phyloP scores from a whole-genome alignment of 2,329 filamentous ascomycete genomes.

The Paecilomyces niveus region DNA sequence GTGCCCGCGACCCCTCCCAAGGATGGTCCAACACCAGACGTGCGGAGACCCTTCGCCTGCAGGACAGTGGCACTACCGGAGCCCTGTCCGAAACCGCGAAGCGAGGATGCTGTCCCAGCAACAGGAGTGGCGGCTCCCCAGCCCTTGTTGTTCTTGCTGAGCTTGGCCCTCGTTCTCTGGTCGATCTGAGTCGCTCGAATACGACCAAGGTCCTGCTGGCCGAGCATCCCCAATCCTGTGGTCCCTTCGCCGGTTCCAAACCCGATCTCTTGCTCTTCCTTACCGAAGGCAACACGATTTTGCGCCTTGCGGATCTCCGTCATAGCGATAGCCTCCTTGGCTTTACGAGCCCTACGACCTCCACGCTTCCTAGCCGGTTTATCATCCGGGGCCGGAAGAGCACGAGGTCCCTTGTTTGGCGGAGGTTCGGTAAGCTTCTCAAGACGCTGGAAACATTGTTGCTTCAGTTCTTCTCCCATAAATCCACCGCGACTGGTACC shows the following conservation, averaged over 20 bases:
- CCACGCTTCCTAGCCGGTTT: constrained; percentile 91
- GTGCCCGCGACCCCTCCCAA: constrained; percentile 62
- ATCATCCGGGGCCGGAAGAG: constrained; percentile 87
- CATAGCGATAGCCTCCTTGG: constrained; percentile 95
- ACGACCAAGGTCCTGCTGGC: constrained; percentile 76
- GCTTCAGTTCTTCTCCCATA: constrained; percentile 72
- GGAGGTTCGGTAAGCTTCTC: constrained; percentile 91
- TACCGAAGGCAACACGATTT: constrained; percentile 91
- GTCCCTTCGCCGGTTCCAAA: constrained; percentile 83
- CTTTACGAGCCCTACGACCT: constrained; percentile 80
- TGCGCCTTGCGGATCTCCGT: constrained; percentile 93
- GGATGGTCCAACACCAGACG: constrained; percentile 71
- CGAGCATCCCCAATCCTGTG: constrained; percentile 91
- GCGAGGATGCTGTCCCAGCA: constrained; percentile 62
- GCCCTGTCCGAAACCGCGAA: constrained; percentile 67
- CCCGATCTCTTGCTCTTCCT: constrained; percentile 88
- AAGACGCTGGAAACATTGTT: constrained; percentile 74
- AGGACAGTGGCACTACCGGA: constrained; percentile 61
- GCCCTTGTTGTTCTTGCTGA: constrained; percentile 90
- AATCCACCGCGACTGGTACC: constrained; percentile 76
- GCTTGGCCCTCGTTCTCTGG: constrained; percentile 83
- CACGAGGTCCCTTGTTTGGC: constrained; percentile 78
- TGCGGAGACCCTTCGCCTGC: constrained; percentile 69
- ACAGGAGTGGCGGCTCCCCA: constrained; percentile 68
- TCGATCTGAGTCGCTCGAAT: constrained; percentile 87